phyloP scores from a whole-genome alignment of 208 protist species.

The Herpetomonas tarakana region DNA sequence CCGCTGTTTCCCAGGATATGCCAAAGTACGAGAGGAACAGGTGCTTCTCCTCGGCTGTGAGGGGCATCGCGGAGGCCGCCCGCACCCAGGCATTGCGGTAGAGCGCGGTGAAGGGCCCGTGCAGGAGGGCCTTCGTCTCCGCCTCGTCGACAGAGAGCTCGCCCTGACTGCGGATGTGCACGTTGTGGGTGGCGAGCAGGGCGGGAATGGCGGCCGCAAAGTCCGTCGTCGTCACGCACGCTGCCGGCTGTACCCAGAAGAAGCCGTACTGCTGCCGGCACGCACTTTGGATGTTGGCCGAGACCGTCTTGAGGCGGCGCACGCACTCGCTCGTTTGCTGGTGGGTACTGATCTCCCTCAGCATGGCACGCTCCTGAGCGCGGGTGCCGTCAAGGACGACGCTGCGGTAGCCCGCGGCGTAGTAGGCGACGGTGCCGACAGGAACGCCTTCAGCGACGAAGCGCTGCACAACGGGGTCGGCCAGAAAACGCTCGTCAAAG shows the following conservation, averaged over 20 bases:
- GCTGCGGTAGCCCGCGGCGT: constrained; percentile 9
- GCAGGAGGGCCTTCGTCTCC: constrained; percentile 39
- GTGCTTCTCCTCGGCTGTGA: constrained; percentile 37
- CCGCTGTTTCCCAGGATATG: constrained; percentile 57
- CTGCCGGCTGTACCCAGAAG: constrained; percentile 75
- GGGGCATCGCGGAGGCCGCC: constrained; percentile 39
- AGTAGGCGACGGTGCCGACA: constrained; percentile 27
- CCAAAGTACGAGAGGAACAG: constrained; percentile 56
- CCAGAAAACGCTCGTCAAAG: constrained; percentile 8
- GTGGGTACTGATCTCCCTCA: constrained; percentile 16
- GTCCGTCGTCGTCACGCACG: constrained; percentile 24
- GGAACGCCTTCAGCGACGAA: constrained; percentile 47
- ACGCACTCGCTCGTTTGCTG: constrained; percentile 37
- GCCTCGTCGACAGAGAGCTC: constrained; percentile 43
- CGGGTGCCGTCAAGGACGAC: constrained; percentile 7
- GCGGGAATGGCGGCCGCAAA: constrained; percentile 36
- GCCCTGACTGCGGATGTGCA: constrained; percentile 48
- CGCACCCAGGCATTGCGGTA: constrained; percentile 69
- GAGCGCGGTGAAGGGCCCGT: constrained; percentile 47
- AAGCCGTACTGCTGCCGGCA: constrained; percentile 66
- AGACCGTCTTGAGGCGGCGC: constrained; percentile 26
- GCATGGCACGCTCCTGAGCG: constrained; percentile 13
- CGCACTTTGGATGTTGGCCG: constrained; percentile 17
- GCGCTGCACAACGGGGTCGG: constrained; percentile 36
- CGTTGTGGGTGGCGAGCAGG: constrained; percentile 37